Conservation (phyloP, 371 early-diverging fungal species). For the Dentiscutata heterogama region DNA sequence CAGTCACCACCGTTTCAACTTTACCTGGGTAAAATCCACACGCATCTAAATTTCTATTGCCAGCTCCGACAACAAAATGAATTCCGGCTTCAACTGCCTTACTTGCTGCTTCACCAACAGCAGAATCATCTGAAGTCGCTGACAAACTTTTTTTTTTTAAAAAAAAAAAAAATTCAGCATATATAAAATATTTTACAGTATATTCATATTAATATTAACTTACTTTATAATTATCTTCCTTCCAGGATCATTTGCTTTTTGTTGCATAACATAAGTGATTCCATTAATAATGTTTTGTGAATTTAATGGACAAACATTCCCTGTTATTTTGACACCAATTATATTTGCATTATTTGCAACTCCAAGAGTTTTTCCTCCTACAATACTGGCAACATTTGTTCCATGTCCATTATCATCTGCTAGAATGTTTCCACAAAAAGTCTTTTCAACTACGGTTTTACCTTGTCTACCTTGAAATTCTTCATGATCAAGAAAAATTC, state of each 20-base stretch:
- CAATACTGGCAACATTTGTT: slow-evolving; percentile 54
- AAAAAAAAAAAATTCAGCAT: slow-evolving; percentile 9
- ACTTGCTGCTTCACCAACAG: slow-evolving; percentile 15
- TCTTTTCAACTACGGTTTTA: slow-evolving; percentile 39
- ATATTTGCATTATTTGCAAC: slow-evolving; percentile 76
- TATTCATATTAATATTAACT: slow-evolving; percentile 15
- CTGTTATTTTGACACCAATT: slow-evolving; percentile 68
- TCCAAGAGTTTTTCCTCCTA: slow-evolving; percentile 72
- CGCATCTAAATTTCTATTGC: slow-evolving; percentile 63
- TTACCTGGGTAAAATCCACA: slow-evolving; percentile 75
- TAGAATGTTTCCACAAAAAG: slow-evolving; percentile 60
- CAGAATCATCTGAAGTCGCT: neutral
- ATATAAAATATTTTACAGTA: slow-evolving; percentile 13
- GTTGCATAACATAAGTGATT: slow-evolving; percentile 22
- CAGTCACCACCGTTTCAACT: slow-evolving; percentile 65
- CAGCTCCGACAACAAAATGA: slow-evolving; percentile 73
- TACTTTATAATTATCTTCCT: slow-evolving; percentile 9
- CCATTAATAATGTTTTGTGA: slow-evolving; percentile 20
- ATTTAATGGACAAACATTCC: neutral
- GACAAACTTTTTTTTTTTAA: slow-evolving; percentile 23
- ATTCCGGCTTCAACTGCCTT: slow-evolving; percentile 57
- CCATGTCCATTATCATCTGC: slow-evolving; percentile 34
- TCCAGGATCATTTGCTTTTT: neutral
- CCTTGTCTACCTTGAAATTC: slow-evolving; percentile 88
- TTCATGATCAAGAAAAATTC: slow-evolving; percentile 73